Evolutionary conservation across 495 filamentous ascomycete species (phyloP).

Genomic region (Trypethelium eluteriae): DNA sequence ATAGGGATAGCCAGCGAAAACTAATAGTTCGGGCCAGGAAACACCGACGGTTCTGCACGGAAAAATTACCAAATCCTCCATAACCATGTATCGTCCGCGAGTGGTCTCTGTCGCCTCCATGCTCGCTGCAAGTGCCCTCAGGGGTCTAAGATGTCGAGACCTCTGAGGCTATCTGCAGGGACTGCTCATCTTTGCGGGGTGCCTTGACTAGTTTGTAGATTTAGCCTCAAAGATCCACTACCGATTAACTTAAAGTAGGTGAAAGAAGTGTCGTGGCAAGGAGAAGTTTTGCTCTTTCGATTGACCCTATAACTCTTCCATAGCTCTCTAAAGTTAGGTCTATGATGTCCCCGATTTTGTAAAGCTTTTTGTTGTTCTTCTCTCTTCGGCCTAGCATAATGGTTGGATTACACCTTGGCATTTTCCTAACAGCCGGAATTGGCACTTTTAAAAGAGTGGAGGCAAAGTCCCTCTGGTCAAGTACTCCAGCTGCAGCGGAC

Average conservation of each 20-base stretch:
- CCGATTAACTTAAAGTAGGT: neutral
- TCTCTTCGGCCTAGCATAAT: neutral
- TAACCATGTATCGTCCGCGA: neutral
- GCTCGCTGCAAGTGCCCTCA: neutral
- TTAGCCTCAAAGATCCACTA: neutral
- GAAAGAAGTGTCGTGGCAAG: neutral
- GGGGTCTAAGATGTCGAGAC: neutral
- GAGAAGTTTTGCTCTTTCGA: neutral
- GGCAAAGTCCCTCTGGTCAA: slow-evolving; percentile 19
- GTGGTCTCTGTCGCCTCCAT: neutral
- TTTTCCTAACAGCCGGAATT: neutral
- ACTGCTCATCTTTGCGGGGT: slow-evolving; percentile 2
- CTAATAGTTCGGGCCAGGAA: neutral
- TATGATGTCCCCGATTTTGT: no score
- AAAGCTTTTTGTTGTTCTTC: neutral
- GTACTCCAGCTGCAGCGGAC: slow-evolving; percentile 7
- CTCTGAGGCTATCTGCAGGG: neutral
- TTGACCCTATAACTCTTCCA: neutral
- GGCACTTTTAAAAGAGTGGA: neutral
- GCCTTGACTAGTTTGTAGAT: slow-evolving; percentile 5
- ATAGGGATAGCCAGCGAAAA: no score
- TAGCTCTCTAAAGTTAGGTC: neutral
- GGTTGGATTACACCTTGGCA: neutral
- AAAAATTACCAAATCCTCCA: neutral
- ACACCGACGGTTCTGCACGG: neutral